Percentiles rank a stretch among this genome's conserved stretches.
These are phyloP conservation scores for Tulasnella sp. DNA, from an alignment of 768 basidiomycete species.

Conservation along the genomic window DNA sequence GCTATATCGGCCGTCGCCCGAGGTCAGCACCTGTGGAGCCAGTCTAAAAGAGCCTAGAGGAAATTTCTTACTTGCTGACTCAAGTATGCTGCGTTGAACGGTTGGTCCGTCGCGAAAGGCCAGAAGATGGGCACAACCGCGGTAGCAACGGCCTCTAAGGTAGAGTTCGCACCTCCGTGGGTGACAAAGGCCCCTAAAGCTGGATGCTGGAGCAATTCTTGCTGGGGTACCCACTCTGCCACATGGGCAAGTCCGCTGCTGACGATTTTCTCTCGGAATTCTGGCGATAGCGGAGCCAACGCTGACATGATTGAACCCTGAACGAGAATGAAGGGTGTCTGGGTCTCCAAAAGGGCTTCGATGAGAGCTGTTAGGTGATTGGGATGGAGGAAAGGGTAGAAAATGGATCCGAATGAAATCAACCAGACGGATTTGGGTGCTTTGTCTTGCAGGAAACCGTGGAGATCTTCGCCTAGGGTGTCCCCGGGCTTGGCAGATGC, in stretches of 20 bases:
- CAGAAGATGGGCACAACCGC: neutral
- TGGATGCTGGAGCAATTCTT: neutral
- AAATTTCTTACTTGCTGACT: neutral
- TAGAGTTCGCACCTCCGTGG: conserved; percentile 5
- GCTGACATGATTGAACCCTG: neutral
- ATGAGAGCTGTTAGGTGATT: neutral
- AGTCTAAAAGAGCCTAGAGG: no score
- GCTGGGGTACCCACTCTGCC: neutral
- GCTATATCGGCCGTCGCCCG: neutral
- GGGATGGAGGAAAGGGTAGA: neutral
- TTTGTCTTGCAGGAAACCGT: neutral
- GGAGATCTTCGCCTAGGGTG: neutral
- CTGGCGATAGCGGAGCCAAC: neutral
- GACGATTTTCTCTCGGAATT: neutral
- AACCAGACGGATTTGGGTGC: conserved; percentile 6
- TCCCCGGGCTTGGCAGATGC: neutral
- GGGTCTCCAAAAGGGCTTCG: neutral
- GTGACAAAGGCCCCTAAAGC: neutral
- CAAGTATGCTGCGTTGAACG: neutral
- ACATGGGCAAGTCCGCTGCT: neutral
- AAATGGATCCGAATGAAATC: conserved; percentile 13
- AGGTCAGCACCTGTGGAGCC: neutral
- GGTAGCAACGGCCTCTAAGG: neutral
- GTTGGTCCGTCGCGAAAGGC: conserved; percentile 1
- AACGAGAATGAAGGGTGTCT: conserved; percentile 3